Evolutionary conservation across 2,329 filamentous ascomycete species (phyloP), one percentile per base, ranked within the genome.

Genomic region (Trichoderma sp.): DNA sequence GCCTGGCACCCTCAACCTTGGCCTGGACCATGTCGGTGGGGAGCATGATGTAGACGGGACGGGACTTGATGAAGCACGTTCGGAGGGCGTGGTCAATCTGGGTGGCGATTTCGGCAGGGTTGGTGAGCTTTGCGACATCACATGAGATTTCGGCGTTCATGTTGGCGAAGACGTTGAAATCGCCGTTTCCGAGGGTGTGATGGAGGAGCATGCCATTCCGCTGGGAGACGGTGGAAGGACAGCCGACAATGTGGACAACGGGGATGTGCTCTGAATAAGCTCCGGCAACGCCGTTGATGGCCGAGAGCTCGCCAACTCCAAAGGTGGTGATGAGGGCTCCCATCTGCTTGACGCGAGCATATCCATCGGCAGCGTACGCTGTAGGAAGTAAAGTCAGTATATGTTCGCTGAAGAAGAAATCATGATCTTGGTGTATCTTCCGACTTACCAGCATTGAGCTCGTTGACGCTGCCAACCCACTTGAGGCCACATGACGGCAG

Each of bases 21-120:
- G 87, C 85, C 70, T 87, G 80, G 10, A 91, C 87, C 82, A 95
- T 90, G 74, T 96, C 91, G 17, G 90, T 91, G 2, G 93, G 92
- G 9, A 96, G 81, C 74, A 89, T 89, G 71, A 96, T 88, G 77
- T 96, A 96, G 57, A 96, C 90, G 3, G 93, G 93, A 21, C 90
- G 85, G 67, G 88, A 91, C 64, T 85, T 82, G 51, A 91, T 77
- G 79, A 86, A 92, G 75, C 91, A 95, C 77, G 92, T 83, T 39
- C 85, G 85, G 30, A 96, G 83, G 3, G 90, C 87, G 71, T 91
- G 83, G 74, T 96, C 93, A 70, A 96, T 93, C 72, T 92, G 85
- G 15, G 82, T 80, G 10, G 91, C 88, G 48, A 90, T 90, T 69
- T 91, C 88, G 66, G 82, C 77, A 1, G 89, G 86, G 68, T 91